Evolutionary conservation across 1,139 yeast species (phyloP).

Genomic region (Saccharomyces hybrid): DNA sequence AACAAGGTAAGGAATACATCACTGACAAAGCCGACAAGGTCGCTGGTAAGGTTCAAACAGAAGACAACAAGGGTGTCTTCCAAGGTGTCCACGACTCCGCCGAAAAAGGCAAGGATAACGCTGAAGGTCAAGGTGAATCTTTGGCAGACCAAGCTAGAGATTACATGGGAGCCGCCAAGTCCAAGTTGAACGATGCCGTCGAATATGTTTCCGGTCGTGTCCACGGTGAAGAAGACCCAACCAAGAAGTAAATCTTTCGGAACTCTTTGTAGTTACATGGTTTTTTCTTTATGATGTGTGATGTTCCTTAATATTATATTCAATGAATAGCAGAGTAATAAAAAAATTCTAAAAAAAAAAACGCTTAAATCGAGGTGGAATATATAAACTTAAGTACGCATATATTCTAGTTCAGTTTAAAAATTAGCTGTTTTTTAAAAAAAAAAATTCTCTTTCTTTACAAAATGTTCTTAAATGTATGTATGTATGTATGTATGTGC

Average conservation of each 20-base stretch:
- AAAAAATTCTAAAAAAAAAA: background rate
- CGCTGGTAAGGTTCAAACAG: slow-evolving; percentile 53
- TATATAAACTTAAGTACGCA: background rate
- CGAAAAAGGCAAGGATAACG: slow-evolving; percentile 45
- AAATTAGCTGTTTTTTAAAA: background rate
- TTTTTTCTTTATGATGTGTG: background rate
- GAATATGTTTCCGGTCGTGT: slow-evolving; percentile 51
- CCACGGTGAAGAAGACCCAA: slow-evolving; percentile 45
- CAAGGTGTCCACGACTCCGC: slow-evolving; percentile 60
- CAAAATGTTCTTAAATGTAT: background rate
- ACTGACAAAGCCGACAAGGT: slow-evolving; percentile 59
- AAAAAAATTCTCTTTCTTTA: background rate
- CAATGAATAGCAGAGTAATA: background rate
- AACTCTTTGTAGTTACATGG: background rate
- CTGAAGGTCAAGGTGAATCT: slow-evolving; percentile 34
- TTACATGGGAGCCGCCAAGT: slow-evolving; percentile 57
- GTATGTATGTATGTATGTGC: background rate
- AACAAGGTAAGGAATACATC: slow-evolving; percentile 63
- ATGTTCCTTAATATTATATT: slow-evolving; percentile 1
- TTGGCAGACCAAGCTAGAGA: slow-evolving; percentile 50
- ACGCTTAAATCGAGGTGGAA: background rate
- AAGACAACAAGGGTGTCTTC: slow-evolving; percentile 53
- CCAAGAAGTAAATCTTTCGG: slow-evolving; percentile 25
- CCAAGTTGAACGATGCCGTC: slow-evolving; percentile 50
- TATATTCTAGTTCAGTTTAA: background rate